Evolutionary conservation across 1,139 yeast species (phyloP).

Genomic region (Diutina rugosa): DNA sequence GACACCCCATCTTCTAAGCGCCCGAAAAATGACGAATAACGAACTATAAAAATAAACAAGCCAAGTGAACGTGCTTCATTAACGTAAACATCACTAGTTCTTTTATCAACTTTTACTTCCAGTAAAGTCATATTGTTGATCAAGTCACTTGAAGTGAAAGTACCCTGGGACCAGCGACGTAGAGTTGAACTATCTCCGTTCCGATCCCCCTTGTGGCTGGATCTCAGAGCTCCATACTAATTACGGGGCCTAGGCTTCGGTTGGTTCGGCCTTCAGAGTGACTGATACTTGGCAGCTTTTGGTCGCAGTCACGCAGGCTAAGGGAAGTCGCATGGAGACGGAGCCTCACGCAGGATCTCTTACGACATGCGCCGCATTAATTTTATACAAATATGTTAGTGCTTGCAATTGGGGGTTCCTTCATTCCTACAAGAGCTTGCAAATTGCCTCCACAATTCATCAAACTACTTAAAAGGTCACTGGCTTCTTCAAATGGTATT

Average conservation of each 20-base stretch:
- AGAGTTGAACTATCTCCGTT: too few species aligned
- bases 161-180: too few species aligned
- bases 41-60: not conserved
- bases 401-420: constrained; percentile 83
- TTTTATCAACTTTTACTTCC: not conserved
- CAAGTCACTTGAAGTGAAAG: too few species aligned
- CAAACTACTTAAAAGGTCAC: constrained; percentile 41
- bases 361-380: not conserved
- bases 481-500: constrained; percentile 52
- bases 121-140: too few species aligned
- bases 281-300: too few species aligned
- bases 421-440: constrained; percentile 75
- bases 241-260: too few species aligned
- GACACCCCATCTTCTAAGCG: not conserved
- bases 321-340: too few species aligned
- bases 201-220: too few species aligned
- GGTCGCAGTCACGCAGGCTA: too few species aligned
- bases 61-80: not conserved
- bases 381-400: constrained; percentile 44
- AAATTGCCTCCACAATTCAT: constrained; percentile 48
- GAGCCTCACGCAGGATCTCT: too few species aligned
- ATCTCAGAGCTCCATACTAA: too few species aligned
- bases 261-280: too few species aligned
- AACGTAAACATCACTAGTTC: not conserved
- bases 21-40: not conserved